Base-by-base conservation (phyloP, 2,329 filamentous ascomycete genomes). In the Claviceps capensis region DNA sequence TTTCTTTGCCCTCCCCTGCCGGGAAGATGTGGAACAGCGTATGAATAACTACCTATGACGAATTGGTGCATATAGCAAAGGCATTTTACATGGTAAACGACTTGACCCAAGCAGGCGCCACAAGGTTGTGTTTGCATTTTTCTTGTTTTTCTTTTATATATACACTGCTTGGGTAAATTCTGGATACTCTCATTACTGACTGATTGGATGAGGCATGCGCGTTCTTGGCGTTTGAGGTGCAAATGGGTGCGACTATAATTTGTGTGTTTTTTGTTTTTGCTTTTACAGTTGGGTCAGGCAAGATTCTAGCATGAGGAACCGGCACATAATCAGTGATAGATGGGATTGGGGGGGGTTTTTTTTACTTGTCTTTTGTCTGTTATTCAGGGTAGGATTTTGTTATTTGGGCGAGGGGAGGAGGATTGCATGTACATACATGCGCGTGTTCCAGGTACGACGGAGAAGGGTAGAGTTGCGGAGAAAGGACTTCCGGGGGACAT, bases 11-110 rank as follows among this genome's bases (percentile, higher is more conserved):
- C n/a, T 42, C n/a, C 8, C 14, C 14, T 46, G 3, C 37, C n/a
- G 19, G 16, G 16, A 50, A 38, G 3, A 22, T 40, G 30, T 47
- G 49, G 34, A 19, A 26, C 26, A 26, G 19, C 13, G 48, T 37
- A 19, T 45, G 26, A 17, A 36, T 45, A 11, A 30, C 30, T 30
- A 30, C 30, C 8, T 11, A 36, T 26, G 41, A 50, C n/a, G 48
- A 34, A 38, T 30, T 7, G 47, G 37, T 52, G 48, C 41, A 49
- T 49, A 49, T 49, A 38, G 44, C 48, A 50, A 48, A 48, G 42
- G 48, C 13, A 22, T 42, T 34, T 26, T 34, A 44, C 52, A 50
- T 48, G 23, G 30, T 19, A 43, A 7, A 23, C 26, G 23, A 51
- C 36, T 47, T 37, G 16, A n/a, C 47, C 22, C 36, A 37, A 46